Evolutionary conservation across 352 stramenopile genomes (phyloP), one percentile per base, ranked within the genome.

Genomic region (Phytophthora idaei): DNA sequence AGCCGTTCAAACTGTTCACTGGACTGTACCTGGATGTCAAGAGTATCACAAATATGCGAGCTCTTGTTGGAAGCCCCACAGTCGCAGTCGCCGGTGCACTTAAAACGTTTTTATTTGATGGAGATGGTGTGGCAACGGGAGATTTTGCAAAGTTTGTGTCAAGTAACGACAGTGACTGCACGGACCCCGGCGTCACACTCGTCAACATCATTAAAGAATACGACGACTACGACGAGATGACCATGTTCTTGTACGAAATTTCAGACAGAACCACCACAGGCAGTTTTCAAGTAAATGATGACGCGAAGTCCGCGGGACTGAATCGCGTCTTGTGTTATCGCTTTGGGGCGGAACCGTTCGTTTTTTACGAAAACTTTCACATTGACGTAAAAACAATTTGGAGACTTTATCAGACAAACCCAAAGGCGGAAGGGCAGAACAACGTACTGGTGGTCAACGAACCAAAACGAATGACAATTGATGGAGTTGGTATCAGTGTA

Each of bases 361-460:
- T 77, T 29, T 87, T 73, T 34, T 90, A 90, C 56, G 51, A 80
- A 17, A 62, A 74, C 25, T 87, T 92, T 15, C 57, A 57, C 7
- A 61, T 92, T 9, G 81, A 92, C 42, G 69, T 92, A 7, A 87
- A 90, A 42, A 90, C 81, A 2, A 84, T 90, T 45, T 90, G 79
- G 76, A 60, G 39, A 0, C 44, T 90, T 2, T 41, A 29, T 12
- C 73, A 75, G 39, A 53, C 61, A n/a, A 67, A 82, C 27, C 27
- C 21, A 15, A 67, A 47, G 1, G 5, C n/a, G 2, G 45, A 49
- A 4, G 76, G 78, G 0, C 67, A 80, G n/a, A 57, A 72, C 25
- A 66, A 72, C 27, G 76, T 92, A 3, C 71, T 78, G 1, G 72
- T 90, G 17, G 81, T 89, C 9, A 76, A 89, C 45, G 83, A 92